These are phyloP conservation scores for Thelephora aurantiotincta DNA, from an alignment of 768 basidiomycete genomes.

Conservation along the genomic window DNA sequence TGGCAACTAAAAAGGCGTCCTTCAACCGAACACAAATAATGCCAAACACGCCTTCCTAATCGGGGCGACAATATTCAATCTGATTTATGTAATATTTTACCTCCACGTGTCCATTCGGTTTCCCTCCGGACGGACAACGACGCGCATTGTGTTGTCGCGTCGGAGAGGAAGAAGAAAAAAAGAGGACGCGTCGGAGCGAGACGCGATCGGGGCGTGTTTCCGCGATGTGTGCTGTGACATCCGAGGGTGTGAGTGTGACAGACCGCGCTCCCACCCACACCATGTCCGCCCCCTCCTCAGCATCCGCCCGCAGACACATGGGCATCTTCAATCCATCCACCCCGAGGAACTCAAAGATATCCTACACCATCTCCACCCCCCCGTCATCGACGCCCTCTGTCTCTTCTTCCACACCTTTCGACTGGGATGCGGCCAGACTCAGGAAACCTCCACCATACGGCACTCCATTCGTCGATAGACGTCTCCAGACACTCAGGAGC, in stretches of 20 bases:
- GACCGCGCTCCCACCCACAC: slow-evolving; percentile 6
- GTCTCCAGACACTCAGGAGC: slow-evolving; percentile 24
- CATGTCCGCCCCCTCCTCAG: slow-evolving; percentile 4
- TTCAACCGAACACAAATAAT: not conserved
- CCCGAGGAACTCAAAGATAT: slow-evolving; percentile 25
- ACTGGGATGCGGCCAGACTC: slow-evolving; percentile 76
- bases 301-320: slow-evolving; percentile 13
- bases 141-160: too few relatives aligned
- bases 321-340: slow-evolving; percentile 19
- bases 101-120: too few relatives aligned
- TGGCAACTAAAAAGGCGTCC: slow-evolving; percentile 7
- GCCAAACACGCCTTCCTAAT: not conserved
- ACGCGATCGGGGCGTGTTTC: too few relatives aligned
- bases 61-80: too few relatives aligned
- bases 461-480: slow-evolving; percentile 37
- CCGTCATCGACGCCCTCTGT: slow-evolving; percentile 58
- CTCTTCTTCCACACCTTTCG: slow-evolving; percentile 66
- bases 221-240: too few relatives aligned
- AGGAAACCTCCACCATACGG: slow-evolving; percentile 60
- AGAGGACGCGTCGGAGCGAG: too few relatives aligned
- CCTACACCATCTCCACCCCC: slow-evolving; percentile 37
- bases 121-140: too few relatives aligned
- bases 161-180: too few relatives aligned
- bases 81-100: too few relatives aligned
- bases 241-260: too few relatives aligned